Conservation (phyloP, 768 basidiomycete genomes). For the Hemileccinum impolitum region DNA sequence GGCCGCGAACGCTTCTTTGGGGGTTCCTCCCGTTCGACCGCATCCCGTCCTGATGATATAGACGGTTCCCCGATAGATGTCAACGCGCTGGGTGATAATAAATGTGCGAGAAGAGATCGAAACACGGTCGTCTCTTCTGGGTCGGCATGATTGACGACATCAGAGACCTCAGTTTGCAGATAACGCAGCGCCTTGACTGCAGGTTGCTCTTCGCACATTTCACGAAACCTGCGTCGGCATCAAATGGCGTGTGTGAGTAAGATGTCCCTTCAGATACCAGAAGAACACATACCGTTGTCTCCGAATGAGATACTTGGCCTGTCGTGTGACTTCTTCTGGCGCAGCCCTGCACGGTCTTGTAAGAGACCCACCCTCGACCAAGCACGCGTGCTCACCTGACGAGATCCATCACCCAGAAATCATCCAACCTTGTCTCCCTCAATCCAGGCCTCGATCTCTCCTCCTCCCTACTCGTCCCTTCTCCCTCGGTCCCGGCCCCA, state of each 20-base stretch:
- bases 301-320: slow-evolving; percentile 60
- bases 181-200: slow-evolving; percentile 64
- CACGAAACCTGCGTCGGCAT: slow-evolving; percentile 58
- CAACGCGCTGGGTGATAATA: slow-evolving; percentile 42
- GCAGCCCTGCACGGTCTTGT: slow-evolving; percentile 43
- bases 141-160: slow-evolving; percentile 67
- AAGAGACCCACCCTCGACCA: neutral
- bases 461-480: slow-evolving; percentile 3
- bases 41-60: slow-evolving; percentile 12
- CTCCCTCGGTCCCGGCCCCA: slow-evolving; percentile 14
- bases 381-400: slow-evolving; percentile 44
- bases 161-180: slow-evolving; percentile 64
- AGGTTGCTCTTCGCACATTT: slow-evolving; percentile 66
- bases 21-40: slow-evolving; percentile 23
- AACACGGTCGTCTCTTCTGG: slow-evolving; percentile 59
- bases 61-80: no score
- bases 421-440: slow-evolving; percentile 56
- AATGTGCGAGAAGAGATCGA: slow-evolving; percentile 61
- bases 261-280: neutral
- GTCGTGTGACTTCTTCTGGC: slow-evolving; percentile 59
- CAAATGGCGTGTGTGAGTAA: no score
- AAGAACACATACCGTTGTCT: slow-evolving; percentile 60
- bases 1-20: slow-evolving; percentile 46
- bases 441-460: slow-evolving; percentile 4
- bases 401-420: slow-evolving; percentile 76